Conservation (phyloP, 352 stramenopile species). For the Phytophthora parvispora region DNA sequence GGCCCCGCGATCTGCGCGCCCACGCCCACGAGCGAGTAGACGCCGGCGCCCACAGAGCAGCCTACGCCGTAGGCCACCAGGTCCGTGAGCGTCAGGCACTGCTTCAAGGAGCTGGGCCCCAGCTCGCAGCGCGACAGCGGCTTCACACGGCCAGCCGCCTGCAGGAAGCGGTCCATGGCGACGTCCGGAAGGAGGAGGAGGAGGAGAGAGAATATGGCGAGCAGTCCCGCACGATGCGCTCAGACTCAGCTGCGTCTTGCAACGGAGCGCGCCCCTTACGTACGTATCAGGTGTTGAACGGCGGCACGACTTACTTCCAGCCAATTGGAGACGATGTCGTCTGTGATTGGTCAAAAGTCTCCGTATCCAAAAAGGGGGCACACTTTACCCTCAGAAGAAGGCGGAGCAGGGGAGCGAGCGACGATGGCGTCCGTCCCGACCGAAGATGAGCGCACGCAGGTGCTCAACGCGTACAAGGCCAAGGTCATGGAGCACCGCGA, state of each 20-base stretch:
- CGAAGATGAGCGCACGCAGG: conserved; percentile 93
- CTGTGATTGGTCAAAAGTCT: conserved; percentile 25
- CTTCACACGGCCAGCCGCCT: conserved; percentile 75
- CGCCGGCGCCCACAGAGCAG: conserved; percentile 93
- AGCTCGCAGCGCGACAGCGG: conserved; percentile 68
- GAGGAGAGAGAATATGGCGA: not conserved
- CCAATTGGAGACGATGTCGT: conserved; percentile 3
- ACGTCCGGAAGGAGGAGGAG: not conserved
- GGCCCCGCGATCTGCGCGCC: conserved; percentile 89
- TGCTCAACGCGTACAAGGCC: conserved; percentile 95
- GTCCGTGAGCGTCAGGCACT: conserved; percentile 81
- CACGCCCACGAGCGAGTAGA: conserved; percentile 93
- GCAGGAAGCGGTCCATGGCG: conserved; percentile 62
- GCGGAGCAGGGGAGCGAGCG: conserved; percentile 1
- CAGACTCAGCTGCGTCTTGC: conserved; percentile 1
- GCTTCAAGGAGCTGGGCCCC: conserved; percentile 47
- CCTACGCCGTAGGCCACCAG: conserved; percentile 92
- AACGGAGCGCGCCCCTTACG: too few species aligned
- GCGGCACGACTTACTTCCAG: conserved; percentile 12
- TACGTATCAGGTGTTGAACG: not conserved
- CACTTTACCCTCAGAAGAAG: conserved; percentile 1
- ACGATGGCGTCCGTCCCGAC: conserved; percentile 68
- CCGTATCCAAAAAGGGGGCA: conserved; percentile 38
- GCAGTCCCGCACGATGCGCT: not conserved
- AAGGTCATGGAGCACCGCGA: conserved; percentile 98